Percentiles rank a stretch among this genome's conserved stretches.
These are phyloP conservation scores for Cairneyella variabilis DNA, from an alignment of 495 filamentous ascomycete species.

Conservation along the genomic window DNA sequence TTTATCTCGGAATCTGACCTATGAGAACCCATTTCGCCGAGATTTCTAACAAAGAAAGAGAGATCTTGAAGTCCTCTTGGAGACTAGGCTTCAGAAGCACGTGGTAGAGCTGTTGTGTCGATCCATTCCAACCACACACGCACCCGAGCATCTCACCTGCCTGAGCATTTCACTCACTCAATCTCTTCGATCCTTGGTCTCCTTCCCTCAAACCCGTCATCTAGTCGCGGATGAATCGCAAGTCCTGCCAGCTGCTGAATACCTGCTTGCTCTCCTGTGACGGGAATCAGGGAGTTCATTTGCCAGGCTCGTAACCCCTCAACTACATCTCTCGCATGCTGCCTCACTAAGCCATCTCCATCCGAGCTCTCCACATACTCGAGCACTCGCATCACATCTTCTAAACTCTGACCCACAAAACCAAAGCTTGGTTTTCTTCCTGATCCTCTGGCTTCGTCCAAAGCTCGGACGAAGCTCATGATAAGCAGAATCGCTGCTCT, in stretches of 20 bases:
- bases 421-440: constrained; percentile 55
- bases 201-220: neutral
- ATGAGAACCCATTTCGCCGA: too few species aligned
- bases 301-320: constrained; percentile 72
- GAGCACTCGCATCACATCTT: constrained; percentile 59
- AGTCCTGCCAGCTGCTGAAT: constrained; percentile 41
- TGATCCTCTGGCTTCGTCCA: constrained; percentile 54
- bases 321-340: constrained; percentile 65
- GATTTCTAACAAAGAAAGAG: too few species aligned
- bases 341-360: constrained; percentile 66
- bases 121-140: neutral
- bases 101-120: too few species aligned
- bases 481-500: constrained; percentile 69
- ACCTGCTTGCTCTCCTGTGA: constrained; percentile 20
- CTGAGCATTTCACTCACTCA: constrained; percentile 4
- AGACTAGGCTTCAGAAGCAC: too few species aligned
- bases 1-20: too few species aligned
- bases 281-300: constrained; percentile 43
- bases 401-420: constrained; percentile 56
- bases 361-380: constrained; percentile 65
- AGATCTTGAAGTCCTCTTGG: too few species aligned
- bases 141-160: too few species aligned
- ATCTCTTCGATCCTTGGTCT: constrained; percentile 24
- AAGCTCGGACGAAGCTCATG: constrained; percentile 59
- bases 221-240: constrained; percentile 29